Percentiles rank a stretch among this genome's conserved stretches.
These are phyloP conservation scores for Globisporangium spinosum DNA, from an alignment of 352 stramenopile species.

Conservation along the genomic window DNA sequence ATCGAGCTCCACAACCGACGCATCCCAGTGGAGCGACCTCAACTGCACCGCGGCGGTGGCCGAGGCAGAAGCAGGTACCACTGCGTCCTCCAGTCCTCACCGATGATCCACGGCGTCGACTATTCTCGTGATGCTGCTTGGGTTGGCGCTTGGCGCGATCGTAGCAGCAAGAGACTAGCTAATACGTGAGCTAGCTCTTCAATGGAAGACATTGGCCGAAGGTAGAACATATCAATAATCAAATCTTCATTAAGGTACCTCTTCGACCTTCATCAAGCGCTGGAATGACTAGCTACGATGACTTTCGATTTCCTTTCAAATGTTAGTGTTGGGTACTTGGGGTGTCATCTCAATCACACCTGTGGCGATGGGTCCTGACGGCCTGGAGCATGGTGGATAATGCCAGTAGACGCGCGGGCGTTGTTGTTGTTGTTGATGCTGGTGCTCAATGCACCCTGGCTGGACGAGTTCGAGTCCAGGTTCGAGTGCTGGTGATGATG, in stretches of 20 bases:
- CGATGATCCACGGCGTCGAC: too few relatives aligned
- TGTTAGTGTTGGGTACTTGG: too few relatives aligned
- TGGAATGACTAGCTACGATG: background rate
- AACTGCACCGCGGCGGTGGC: background rate
- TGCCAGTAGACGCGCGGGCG: background rate
- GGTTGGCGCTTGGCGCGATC: background rate
- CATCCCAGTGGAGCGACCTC: conserved; percentile 8
- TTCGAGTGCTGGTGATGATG: background rate
- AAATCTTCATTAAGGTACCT: background rate
- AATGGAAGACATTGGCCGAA: background rate
- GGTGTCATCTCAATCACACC: background rate
- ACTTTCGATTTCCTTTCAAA: background rate
- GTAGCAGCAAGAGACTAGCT: background rate
- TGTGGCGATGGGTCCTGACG: background rate
- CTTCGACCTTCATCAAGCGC: background rate
- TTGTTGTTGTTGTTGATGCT: background rate
- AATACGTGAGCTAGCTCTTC: background rate
- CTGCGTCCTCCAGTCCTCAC: background rate
- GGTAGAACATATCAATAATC: background rate
- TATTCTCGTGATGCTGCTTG: background rate
- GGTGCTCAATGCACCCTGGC: background rate
- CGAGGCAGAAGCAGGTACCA: background rate
- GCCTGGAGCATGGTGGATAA: background rate
- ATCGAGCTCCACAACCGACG: background rate
- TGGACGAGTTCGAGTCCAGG: background rate